phyloP scores from a whole-genome alignment of 768 basidiomycete species.

The Collybia nuda region DNA sequence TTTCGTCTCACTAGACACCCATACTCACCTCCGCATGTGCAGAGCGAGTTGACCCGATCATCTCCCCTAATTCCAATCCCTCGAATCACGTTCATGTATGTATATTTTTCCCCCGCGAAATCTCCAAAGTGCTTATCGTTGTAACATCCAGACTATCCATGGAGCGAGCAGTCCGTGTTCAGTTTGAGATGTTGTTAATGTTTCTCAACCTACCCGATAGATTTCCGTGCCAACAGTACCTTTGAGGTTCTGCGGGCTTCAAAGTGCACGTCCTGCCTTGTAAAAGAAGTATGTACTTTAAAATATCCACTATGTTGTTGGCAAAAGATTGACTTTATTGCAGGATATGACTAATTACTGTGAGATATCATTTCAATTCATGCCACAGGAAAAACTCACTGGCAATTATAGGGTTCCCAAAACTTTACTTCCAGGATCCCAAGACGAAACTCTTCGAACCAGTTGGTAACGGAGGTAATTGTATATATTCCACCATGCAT shows the following conservation, averaged over 20 bases:
- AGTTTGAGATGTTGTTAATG: background rate
- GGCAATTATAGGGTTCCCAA: conserved; percentile 33
- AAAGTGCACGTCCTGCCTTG: conserved; percentile 35
- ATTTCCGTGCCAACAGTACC: conserved; percentile 31
- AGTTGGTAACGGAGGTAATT: conserved; percentile 36
- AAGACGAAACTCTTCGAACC: conserved; percentile 32
- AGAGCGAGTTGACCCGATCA: conserved; percentile 40
- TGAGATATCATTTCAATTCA: conserved; percentile 9
- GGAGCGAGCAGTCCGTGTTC: conserved; percentile 32
- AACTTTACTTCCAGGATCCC: conserved; percentile 41
- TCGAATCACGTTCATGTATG: conserved; percentile 41
- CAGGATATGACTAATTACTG: conserved; percentile 42
- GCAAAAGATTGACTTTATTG: background rate
- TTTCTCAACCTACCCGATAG: conserved; percentile 15
- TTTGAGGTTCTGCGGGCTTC: conserved; percentile 33
- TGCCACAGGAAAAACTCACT: background rate
- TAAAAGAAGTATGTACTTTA: conserved; percentile 23
- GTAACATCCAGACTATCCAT: conserved; percentile 31
- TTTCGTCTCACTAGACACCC: no score
- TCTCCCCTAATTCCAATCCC: conserved; percentile 30
- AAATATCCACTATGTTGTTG: background rate
- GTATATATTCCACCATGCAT: background rate
- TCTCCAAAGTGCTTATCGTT: background rate
- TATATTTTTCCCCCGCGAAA: background rate
- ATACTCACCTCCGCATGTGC: background rate